phyloP scores from a whole-genome alignment of 495 filamentous ascomycete species.

The Penicillium steckii region DNA sequence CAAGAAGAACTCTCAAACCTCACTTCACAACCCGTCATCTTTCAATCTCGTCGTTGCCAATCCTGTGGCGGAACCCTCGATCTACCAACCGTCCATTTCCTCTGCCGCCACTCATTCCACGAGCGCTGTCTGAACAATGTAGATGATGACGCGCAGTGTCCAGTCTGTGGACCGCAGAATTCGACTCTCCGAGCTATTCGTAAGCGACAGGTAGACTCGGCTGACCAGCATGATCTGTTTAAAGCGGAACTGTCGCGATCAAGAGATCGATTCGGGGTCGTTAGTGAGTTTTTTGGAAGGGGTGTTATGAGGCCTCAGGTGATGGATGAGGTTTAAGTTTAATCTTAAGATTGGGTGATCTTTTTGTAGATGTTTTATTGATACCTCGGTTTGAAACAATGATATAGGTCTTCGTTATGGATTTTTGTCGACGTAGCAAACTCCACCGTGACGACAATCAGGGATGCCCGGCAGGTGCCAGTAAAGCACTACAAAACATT shows the following conservation, averaged over 20 bases:
- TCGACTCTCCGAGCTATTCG: conserved; percentile 83
- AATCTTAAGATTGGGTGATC: background rate
- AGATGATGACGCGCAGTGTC: conserved; percentile 75
- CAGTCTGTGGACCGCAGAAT: conserved; percentile 77
- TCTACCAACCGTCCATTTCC: conserved; percentile 87
- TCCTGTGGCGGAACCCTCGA: conserved; percentile 74
- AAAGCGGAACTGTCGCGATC: conserved; percentile 73
- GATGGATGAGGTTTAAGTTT: conserved; percentile 26
- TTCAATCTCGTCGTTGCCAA: conserved; percentile 83
- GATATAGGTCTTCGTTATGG: conserved; percentile 2
- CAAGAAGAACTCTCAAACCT: conserved; percentile 74
- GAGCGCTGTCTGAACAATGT: conserved; percentile 73
- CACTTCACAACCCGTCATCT: conserved; percentile 75
- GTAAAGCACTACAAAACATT: no score
- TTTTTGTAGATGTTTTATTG: conserved; percentile 1
- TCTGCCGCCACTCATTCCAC: conserved; percentile 96
- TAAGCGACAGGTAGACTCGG: conserved; percentile 81
- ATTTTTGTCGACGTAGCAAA: no score
- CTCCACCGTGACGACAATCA: no score
- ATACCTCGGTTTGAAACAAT: conserved; percentile 13
- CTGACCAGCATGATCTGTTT: conserved; percentile 89
- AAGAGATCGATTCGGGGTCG: conserved; percentile 79
- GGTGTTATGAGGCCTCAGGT: conserved; percentile 72
- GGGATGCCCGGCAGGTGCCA: no score
- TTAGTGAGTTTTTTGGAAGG: conserved; percentile 91